Evolutionary conservation across 2,329 filamentous ascomycete genomes (phyloP).

Genomic region (Apiospora aurea): DNA sequence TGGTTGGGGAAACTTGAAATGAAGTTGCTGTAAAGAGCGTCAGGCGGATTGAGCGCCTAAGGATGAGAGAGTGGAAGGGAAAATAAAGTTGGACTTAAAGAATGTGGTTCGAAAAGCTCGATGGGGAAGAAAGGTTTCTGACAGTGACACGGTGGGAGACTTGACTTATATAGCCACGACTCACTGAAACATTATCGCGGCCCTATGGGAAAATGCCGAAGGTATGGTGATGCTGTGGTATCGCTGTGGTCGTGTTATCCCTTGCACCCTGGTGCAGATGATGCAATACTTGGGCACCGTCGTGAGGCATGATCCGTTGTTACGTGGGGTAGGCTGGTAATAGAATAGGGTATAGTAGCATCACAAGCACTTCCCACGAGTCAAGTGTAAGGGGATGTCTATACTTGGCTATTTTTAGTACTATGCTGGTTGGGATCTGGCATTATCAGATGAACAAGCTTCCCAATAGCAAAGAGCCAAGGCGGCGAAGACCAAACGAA

Average conservation of each 20-base stretch:
- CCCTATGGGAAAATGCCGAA: neutral
- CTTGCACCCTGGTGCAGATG: neutral
- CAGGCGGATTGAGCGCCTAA: neutral
- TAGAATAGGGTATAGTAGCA: neutral
- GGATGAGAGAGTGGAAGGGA: neutral
- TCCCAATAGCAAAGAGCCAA: neutral
- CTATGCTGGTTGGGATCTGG: neutral
- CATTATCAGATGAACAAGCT: neutral
- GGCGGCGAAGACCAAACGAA: neutral
- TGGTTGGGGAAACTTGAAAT: neutral
- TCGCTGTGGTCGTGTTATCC: no score
- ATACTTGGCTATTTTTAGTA: neutral
- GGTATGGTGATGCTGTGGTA: neutral
- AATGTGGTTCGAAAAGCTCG: constrained; percentile 3
- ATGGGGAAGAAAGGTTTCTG: neutral
- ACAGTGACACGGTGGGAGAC: neutral
- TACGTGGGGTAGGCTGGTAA: neutral
- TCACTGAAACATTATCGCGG: neutral
- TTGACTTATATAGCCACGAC: neutral
- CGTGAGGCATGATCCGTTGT: neutral
- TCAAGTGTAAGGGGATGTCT: neutral
- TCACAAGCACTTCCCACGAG: neutral
- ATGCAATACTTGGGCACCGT: neutral
- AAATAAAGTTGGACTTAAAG: neutral
- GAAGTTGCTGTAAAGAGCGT: neutral